phyloP scores from a whole-genome alignment of 345 rosid species.

The Limnanthes douglasii region DNA sequence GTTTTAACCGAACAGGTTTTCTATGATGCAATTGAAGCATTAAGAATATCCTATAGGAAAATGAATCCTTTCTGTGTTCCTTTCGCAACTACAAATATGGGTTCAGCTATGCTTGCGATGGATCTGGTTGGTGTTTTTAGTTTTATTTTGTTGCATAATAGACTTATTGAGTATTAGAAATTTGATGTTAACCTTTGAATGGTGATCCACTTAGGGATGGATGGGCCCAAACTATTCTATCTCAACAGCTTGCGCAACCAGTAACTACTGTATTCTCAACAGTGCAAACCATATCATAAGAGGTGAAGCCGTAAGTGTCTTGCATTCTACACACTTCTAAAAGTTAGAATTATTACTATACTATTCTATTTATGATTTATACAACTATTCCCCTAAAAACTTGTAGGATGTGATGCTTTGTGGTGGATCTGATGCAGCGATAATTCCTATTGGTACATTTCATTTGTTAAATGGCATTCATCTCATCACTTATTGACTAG shows the following conservation, averaged over 20 bases:
- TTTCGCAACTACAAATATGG: conserved; percentile 97
- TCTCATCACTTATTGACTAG: too few relatives aligned
- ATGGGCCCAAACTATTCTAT: conserved; percentile 98
- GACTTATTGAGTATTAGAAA: too few relatives aligned
- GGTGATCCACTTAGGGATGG: conserved; percentile 84
- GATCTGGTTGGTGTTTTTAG: conserved; percentile 63
- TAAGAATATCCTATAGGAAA: conserved; percentile 75
- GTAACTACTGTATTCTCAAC: conserved; percentile 85
- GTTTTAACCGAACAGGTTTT: too few relatives aligned
- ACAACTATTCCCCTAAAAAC: too few relatives aligned
- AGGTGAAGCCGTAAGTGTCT: conserved; percentile 95
- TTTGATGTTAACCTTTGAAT: too few relatives aligned
- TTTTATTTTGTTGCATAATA: conserved; percentile 7
- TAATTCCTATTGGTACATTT: conserved; percentile 88
- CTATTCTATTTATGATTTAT: too few relatives aligned
- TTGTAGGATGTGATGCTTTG: conserved; percentile 89
- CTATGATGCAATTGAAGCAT: conserved; percentile 80
- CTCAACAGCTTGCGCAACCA: conserved; percentile 91
- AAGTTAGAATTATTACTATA: too few relatives aligned
- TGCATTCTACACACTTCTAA: too few relatives aligned
- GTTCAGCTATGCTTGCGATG: conserved; percentile 98
- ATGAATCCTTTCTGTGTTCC: conserved; percentile 97
- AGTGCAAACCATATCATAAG: conserved; percentile 86
- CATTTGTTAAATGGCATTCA: too few relatives aligned
- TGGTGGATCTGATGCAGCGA: conserved; percentile 88